Evolutionary conservation across 768 basidiomycete species (phyloP).

Genomic region (Russula abietina): DNA sequence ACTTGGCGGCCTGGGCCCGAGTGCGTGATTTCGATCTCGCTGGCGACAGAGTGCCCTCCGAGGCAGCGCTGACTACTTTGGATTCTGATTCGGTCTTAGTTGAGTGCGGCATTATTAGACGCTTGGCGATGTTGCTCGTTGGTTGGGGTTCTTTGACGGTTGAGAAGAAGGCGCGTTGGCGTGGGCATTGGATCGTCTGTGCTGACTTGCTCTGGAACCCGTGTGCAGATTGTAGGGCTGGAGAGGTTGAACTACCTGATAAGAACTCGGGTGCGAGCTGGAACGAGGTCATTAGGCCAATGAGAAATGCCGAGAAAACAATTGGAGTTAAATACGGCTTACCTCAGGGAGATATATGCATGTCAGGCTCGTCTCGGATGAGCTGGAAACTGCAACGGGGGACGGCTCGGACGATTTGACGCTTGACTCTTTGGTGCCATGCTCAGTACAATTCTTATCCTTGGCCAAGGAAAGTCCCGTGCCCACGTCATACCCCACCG

Average conservation of each 20-base stretch:
- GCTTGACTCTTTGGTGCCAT: background rate
- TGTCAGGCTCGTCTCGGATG: too few relatives aligned
- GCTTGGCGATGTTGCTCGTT: constrained; percentile 5
- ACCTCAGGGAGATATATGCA: too few relatives aligned
- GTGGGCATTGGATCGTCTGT: constrained; percentile 1
- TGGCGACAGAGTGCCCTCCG: background rate
- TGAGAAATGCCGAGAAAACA: too few relatives aligned
- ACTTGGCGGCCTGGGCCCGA: background rate
- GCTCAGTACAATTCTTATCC: constrained; percentile 9
- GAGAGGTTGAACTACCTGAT: too few relatives aligned
- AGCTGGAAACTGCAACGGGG: too few relatives aligned
- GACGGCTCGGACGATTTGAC: background rate
- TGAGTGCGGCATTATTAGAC: background rate
- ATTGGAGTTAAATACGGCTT: too few relatives aligned
- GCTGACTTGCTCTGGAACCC: constrained; percentile 22
- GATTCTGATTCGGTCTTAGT: background rate
- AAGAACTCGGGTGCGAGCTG: too few relatives aligned
- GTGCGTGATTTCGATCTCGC: constrained; percentile 1
- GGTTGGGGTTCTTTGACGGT: constrained; percentile 13
- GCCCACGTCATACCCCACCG: background rate
- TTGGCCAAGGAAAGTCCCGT: background rate
- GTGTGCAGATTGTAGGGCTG: constrained; percentile 13
- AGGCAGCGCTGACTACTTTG: background rate
- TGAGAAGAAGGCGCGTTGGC: constrained; percentile 18
- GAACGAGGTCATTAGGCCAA: too few relatives aligned